Base-by-base conservation (phyloP, 306 rosid genomes). In the Elaeagnus macrophylla region DNA sequence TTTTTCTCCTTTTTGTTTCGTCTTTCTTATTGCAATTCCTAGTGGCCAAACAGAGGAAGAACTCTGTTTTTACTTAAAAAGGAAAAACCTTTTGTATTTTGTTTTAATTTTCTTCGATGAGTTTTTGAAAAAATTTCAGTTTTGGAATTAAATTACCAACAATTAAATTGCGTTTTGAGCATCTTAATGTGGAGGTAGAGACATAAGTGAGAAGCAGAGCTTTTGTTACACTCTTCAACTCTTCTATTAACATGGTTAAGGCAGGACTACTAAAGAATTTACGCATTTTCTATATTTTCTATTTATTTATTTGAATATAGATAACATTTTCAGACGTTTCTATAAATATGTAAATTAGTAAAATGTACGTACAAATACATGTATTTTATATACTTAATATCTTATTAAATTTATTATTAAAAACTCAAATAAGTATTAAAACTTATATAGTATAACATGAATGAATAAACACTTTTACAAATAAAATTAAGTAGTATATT, bases 101-200 rank as follows among this genome's bases (percentile, higher is more conserved):
- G 5, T 10, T 39, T 37, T 6, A 3, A 8, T 39, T 13, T 15
- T 35, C 20, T 44, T 17, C 39, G 10, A 12, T 17, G 67, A 7
- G 5, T 15, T 54, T 12, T 10, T 65, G 8, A 7, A 51, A 37
- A 45, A 45, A 14, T 56, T 53, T 60, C 57, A 83, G 91, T 56
- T 86, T 83, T 75, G 91, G 86, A 64, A 64, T 80, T 61, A 13
- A 53, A 7, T 40, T 80, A 54, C 91, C 91, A 6, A 69, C 75
- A 12, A 74, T 83, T 62, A 86, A 83, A 65, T 80, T 72, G 37
- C 58, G 91, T 39, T 80, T 54, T 65, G 80, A 80, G 82, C 62
- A 75, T 43, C 58, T 83, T 14, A 77, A 75, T 32, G 45, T 77
- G 46, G 86, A 74, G 59, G 75, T 77, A 40, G 79, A 76, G 35